These are phyloP conservation scores for Dactylellina leptospora DNA, from an alignment of 2,329 filamentous ascomycete species.

Conservation along the genomic window DNA sequence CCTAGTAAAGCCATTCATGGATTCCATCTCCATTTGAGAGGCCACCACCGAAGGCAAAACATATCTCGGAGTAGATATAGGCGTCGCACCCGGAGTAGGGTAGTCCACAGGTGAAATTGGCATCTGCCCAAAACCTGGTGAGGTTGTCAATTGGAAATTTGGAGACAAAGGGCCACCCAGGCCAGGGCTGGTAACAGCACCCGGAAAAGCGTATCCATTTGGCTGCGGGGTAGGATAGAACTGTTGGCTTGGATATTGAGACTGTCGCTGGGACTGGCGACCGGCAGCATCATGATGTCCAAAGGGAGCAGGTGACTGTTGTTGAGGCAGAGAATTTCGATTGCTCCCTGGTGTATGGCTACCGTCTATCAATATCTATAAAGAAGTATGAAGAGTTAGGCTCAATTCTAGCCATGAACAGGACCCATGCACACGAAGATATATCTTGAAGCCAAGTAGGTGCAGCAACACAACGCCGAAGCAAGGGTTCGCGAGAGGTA, in stretches of 20 bases:
- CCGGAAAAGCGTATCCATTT: slow-evolving; percentile 40
- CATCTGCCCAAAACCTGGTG: slow-evolving; percentile 41
- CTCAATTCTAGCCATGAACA: not conserved
- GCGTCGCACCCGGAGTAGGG: slow-evolving; percentile 46
- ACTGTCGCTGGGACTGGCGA: slow-evolving; percentile 21
- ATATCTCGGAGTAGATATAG: slow-evolving; percentile 44
- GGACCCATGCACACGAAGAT: too few relatives aligned
- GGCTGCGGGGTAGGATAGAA: slow-evolving; percentile 44
- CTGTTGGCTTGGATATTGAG: slow-evolving; percentile 33
- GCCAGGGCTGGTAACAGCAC: slow-evolving; percentile 18
- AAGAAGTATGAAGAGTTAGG: slow-evolving; percentile 17
- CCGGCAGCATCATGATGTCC: slow-evolving; percentile 20
- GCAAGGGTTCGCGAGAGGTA: not conserved
- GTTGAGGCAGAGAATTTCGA: slow-evolving; percentile 14
- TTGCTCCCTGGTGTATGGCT: not conserved
- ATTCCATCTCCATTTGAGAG: slow-evolving; percentile 44
- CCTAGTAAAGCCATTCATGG: slow-evolving; percentile 10
- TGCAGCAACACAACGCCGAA: not conserved
- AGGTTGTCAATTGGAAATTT: slow-evolving; percentile 10
- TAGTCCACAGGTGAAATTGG: slow-evolving; percentile 41
- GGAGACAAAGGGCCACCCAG: slow-evolving; percentile 30
- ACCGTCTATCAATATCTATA: slow-evolving; percentile 27
- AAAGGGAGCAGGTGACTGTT: slow-evolving; percentile 29
- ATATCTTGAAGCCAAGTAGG: not conserved
- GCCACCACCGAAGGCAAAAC: slow-evolving; percentile 47